Evolutionary conservation across 495 filamentous ascomycete species (phyloP).

Genomic region (Mytilinidion resinicola): DNA sequence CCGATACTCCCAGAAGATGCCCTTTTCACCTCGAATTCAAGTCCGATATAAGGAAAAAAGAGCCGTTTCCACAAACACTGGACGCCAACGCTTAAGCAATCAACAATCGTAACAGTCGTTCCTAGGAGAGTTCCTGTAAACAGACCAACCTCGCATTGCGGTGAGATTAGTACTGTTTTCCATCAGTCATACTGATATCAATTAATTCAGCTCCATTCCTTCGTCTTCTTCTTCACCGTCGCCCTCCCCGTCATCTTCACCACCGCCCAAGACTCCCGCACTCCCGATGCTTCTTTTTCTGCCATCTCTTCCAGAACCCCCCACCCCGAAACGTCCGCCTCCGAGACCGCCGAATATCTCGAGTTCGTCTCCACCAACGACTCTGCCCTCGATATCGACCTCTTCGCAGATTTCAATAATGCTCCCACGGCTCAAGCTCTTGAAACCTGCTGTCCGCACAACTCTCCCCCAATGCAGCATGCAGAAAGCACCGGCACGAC

Average conservation of each 20-base stretch:
- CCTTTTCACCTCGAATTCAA: too few species aligned
- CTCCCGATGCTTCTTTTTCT: conserved; percentile 52
- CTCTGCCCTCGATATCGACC: conserved; percentile 81
- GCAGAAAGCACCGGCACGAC: conserved; percentile 79
- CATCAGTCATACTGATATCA: neutral
- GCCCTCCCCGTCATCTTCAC: conserved; percentile 57
- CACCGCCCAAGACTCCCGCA: conserved; percentile 38
- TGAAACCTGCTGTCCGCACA: conserved; percentile 81
- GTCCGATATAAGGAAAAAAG: too few species aligned
- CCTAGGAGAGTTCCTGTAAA: too few species aligned
- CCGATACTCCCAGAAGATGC: too few species aligned
- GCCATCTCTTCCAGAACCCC: conserved; percentile 25
- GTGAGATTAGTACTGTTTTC: too few species aligned
- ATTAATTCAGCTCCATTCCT: conserved; percentile 29
- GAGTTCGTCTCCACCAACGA: conserved; percentile 76
- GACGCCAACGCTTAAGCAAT: too few species aligned
- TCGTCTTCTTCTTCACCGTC: conserved; percentile 63
- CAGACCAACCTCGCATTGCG: too few species aligned
- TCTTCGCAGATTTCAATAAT: conserved; percentile 89
- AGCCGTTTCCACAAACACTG: too few species aligned
- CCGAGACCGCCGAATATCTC: conserved; percentile 69
- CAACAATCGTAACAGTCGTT: too few species aligned
- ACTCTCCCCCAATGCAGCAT: conserved; percentile 92
- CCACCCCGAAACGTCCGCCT: conserved; percentile 52
- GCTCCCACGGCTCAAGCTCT: conserved; percentile 64